Evolutionary conservation across 805 yeast genomes (phyloP), one percentile per base, ranked within the genome.

Genomic region (Yarrowia porcina): DNA sequence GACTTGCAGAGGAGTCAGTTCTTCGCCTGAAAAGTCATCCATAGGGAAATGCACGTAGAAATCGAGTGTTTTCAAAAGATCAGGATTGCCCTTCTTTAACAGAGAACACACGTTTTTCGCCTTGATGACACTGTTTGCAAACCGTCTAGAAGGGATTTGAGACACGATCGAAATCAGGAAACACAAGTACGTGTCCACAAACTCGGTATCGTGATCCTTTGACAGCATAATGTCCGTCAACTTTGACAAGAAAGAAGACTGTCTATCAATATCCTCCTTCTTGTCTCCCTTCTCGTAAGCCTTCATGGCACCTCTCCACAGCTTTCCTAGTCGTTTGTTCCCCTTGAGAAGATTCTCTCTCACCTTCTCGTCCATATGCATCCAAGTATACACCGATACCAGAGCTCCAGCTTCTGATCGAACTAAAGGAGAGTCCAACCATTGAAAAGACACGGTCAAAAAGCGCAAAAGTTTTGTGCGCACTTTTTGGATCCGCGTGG

Each of bases 121-220:
- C 15, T 70, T 69, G 30, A 79, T 30, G 2, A 79, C 35, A 0
- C 74, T 64, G 60, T 71, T 74, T 5, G 73, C 56, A 52, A 71
- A 79, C 49, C 75, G 67, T 63, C 83, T 70, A 0, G 82, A 75
- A 0, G 82, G 80, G 7, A 77, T 66, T 60, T 76, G 79, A 3
- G 82, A 77, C 7, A 79, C 56, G 0, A 75, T 61, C 7, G 68
- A 59, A 5, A 70, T 61, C 12, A 78, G 47, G 20, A 78, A 28
- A 20, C 49, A 18, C 21, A 56, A 20, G 15, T 28, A 56, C 0
- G 61, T 10, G 27, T 56, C 61, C 9, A 39, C 49, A 23, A 41
- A 39, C 36, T 56, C 49, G 21, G 30, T 20, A 20, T 56, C 61
- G 15, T 39, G 38, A 1, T 56, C 49, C 30, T 56, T 56, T 10